phyloP scores from a whole-genome alignment of 2,329 filamentous ascomycete genomes.

The Microsporum ferrugineum region DNA sequence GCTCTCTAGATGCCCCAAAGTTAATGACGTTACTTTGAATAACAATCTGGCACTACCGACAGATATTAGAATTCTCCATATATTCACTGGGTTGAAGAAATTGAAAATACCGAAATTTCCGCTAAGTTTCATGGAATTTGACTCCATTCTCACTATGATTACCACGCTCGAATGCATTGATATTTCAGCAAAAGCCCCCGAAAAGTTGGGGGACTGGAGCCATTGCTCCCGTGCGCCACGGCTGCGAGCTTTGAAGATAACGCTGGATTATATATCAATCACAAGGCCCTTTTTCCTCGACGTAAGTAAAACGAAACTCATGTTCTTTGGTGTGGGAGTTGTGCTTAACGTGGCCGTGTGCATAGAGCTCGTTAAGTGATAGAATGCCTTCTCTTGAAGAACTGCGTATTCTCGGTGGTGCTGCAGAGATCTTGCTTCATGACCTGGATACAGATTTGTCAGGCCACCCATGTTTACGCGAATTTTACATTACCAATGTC shows the following conservation, averaged over 20 bases:
- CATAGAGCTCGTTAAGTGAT: background rate
- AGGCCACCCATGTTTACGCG: background rate
- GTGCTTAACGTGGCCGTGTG: background rate
- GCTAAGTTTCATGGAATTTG: background rate
- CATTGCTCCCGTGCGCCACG: background rate
- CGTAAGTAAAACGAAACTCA: background rate
- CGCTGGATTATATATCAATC: background rate
- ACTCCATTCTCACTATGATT: background rate
- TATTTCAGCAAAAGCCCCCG: background rate
- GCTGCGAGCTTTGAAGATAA: background rate
- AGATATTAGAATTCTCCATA: background rate
- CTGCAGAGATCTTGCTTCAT: background rate
- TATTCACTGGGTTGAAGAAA: background rate
- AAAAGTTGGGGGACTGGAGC: background rate
- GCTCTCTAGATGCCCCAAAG: slow-evolving; percentile 19
- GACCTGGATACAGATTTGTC: background rate
- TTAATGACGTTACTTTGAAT: slow-evolving; percentile 23
- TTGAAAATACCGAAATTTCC: background rate
- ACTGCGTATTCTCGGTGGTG: background rate
- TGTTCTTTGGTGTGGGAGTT: background rate
- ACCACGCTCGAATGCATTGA: background rate
- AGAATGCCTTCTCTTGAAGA: background rate
- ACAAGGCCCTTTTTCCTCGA: background rate
- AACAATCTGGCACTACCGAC: background rate
- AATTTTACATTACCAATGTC: background rate